A percentile compares a stretch with the other conserved stretches of the same genome.
Conservation (phyloP, 345 rosid species). For the Cardiospermum halicacabum region DNA sequence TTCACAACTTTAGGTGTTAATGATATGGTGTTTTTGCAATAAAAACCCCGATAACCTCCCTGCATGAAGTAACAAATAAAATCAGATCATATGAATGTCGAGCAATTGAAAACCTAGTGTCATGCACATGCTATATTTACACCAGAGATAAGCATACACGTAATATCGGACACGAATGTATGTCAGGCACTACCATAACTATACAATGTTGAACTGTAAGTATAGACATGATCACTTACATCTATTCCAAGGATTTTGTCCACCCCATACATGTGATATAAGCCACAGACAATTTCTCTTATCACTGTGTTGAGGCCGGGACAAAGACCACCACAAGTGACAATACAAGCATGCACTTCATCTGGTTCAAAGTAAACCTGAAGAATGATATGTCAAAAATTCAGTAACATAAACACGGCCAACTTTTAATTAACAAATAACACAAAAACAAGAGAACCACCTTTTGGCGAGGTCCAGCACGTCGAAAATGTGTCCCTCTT, state of each 20-base stretch:
- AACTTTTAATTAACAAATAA: background rate
- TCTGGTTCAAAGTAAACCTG: slow-evolving; percentile 75
- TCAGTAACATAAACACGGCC: background rate
- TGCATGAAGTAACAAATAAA: slow-evolving; percentile 19
- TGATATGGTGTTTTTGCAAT: slow-evolving; percentile 60
- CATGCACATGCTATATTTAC: background rate
- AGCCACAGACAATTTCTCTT: slow-evolving; percentile 78
- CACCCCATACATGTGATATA: slow-evolving; percentile 81
- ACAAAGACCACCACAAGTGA: slow-evolving; percentile 93
- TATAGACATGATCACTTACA: slow-evolving; percentile 32
- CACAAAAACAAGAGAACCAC: slow-evolving; percentile 24
- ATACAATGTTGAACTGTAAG: background rate
- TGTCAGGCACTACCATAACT: background rate
- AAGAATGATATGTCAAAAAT: background rate
- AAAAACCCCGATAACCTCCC: slow-evolving; percentile 95
- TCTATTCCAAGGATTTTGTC: slow-evolving; percentile 69
- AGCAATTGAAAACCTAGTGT: background rate
- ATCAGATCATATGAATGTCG: background rate
- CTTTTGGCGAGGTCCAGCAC: slow-evolving; percentile 93
- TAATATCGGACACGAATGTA: background rate
- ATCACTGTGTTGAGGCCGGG: slow-evolving; percentile 91
- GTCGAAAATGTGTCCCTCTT: slow-evolving; percentile 83
- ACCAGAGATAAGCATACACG: background rate
- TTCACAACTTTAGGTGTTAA: slow-evolving; percentile 69
- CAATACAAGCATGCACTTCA: slow-evolving; percentile 83